Evolutionary conservation across 2,329 filamentous ascomycete species (phyloP).

Genomic region (Aspergillus sp.): DNA sequence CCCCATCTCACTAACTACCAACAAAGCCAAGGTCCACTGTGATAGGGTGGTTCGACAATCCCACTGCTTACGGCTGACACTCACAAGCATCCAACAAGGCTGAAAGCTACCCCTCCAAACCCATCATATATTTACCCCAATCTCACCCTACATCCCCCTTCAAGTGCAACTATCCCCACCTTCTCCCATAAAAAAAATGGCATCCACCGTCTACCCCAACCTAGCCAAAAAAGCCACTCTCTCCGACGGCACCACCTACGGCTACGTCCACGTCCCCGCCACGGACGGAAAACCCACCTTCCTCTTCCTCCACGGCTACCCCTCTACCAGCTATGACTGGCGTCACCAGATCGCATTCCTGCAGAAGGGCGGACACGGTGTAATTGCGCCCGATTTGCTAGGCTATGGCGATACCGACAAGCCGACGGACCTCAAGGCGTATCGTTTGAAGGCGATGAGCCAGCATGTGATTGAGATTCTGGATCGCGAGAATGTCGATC

Average conservation of each 20-base stretch:
- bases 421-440: conserved; percentile 29
- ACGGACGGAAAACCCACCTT: conserved; percentile 35
- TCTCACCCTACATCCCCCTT: not conserved
- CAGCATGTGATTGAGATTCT: conserved; percentile 39
- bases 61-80: no score
- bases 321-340: conserved; percentile 52
- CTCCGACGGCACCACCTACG: conserved; percentile 24
- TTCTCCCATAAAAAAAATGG: conserved; percentile 11
- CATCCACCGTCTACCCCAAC: conserved; percentile 21
- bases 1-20: no score
- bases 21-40: no score
- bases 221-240: conserved; percentile 19
- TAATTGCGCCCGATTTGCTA: conserved; percentile 48
- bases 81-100: no score
- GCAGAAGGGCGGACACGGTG: conserved; percentile 42
- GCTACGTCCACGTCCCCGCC: conserved; percentile 33
- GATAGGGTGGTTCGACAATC: no score
- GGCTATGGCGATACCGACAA: conserved; percentile 42
- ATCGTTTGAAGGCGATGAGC: conserved; percentile 36
- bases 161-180: not conserved
- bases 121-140: not conserved
- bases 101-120: no score
- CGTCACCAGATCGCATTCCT: conserved; percentile 41
- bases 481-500: conserved; percentile 24
- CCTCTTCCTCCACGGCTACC: conserved; percentile 54